Evolutionary conservation across 1,139 yeast species (phyloP).

Genomic region (Yamadazyma aaseri): DNA sequence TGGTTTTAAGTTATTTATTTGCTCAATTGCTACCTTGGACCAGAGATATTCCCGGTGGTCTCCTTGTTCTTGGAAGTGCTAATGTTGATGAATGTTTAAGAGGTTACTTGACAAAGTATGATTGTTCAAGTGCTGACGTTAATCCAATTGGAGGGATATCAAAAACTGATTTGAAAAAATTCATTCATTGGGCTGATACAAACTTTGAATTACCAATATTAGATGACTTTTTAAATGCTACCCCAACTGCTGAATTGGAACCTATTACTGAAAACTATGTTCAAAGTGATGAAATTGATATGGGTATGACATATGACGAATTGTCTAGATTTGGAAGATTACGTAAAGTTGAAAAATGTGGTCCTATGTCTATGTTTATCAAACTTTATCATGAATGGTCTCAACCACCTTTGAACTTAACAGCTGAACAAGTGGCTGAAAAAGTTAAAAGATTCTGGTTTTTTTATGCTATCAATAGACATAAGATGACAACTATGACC

Average conservation of each 20-base stretch:
- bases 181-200: constrained; percentile 74
- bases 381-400: constrained; percentile 92
- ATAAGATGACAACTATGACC: constrained; percentile 93
- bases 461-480: constrained; percentile 92
- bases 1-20: constrained; percentile 90
- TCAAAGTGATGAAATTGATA: constrained; percentile 94
- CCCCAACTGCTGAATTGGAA: constrained; percentile 97
- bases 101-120: constrained; percentile 94
- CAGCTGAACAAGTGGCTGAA: constrained; percentile 82
- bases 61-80: constrained; percentile 90
- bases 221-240: constrained; percentile 76
- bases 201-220: constrained; percentile 76
- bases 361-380: constrained; percentile 92
- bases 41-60: constrained; percentile 69
- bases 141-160: constrained; percentile 98
- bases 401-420: constrained; percentile 58
- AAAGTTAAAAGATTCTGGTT: constrained; percentile 92
- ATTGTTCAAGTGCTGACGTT: constrained; percentile 94
- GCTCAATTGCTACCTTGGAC: constrained; percentile 97
- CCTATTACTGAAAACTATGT: constrained; percentile 91
- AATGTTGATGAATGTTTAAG: constrained; percentile 97
- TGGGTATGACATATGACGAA: constrained; percentile 98
- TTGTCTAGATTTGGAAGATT: constrained; percentile 87
- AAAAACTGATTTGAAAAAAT: constrained; percentile 83
- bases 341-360: constrained; percentile 90